phyloP scores from a whole-genome alignment of 371 early-diverging fungal species.

The Mucor velutinosus region DNA sequence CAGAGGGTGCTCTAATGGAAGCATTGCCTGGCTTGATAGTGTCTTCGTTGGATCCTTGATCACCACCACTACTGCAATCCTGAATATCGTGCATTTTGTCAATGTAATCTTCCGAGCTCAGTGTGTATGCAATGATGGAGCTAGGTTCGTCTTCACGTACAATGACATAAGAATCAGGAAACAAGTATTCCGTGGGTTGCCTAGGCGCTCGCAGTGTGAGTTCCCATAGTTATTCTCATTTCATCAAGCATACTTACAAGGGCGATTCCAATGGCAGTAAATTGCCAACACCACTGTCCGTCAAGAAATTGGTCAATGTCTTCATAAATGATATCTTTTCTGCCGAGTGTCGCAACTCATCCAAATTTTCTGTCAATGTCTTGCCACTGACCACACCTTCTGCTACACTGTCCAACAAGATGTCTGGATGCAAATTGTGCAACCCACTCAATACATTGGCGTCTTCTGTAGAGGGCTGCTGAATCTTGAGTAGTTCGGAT shows the following conservation, averaged over 20 bases:
- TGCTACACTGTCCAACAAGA: slow-evolving; percentile 3
- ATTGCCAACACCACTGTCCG: slow-evolving; percentile 61
- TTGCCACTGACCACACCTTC: not conserved
- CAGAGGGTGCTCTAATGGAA: slow-evolving; percentile 13
- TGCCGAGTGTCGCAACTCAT: slow-evolving; percentile 24
- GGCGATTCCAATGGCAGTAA: slow-evolving; percentile 76
- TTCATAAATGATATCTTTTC: slow-evolving; percentile 74
- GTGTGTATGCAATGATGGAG: slow-evolving; percentile 91
- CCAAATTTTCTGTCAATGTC: slow-evolving; percentile 1
- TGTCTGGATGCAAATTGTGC: slow-evolving; percentile 25
- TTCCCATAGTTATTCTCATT: too few relatives aligned
- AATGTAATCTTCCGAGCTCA: slow-evolving; percentile 59
- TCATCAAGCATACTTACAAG: slow-evolving; percentile 49
- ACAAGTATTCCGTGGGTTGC: slow-evolving; percentile 80
- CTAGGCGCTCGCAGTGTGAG: slow-evolving; percentile 16
- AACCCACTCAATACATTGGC: slow-evolving; percentile 4
- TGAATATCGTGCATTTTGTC: slow-evolving; percentile 47
- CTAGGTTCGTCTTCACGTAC: slow-evolving; percentile 94
- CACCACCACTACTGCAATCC: slow-evolving; percentile 18
- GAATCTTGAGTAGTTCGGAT: slow-evolving; percentile 34
- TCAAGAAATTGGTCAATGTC: slow-evolving; percentile 77
- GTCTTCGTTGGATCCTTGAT: slow-evolving; percentile 18
- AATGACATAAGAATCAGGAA: slow-evolving; percentile 84
- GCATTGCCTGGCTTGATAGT: slow-evolving; percentile 3
- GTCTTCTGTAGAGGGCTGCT: slow-evolving; percentile 9